Conservation (phyloP, 2,329 filamentous ascomycete species). For the Lasiodiplodia hormozganensis region DNA sequence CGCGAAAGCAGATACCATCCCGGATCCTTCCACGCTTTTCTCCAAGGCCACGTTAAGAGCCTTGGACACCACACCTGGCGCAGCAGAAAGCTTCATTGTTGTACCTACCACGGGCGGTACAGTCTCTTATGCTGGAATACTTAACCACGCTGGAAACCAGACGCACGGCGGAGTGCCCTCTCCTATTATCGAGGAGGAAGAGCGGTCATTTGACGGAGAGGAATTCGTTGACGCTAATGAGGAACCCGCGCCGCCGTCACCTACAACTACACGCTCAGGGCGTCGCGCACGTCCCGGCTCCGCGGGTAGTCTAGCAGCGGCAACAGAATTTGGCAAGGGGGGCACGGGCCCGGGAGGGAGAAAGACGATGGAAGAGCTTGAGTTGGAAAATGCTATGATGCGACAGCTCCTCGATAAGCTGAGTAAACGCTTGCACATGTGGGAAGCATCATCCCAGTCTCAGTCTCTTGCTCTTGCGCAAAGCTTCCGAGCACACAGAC, state of each 20-base stretch:
- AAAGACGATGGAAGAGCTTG: constrained; percentile 85
- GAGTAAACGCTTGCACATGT: constrained; percentile 86
- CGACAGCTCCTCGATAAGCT: constrained; percentile 87
- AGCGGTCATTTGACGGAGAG: constrained; percentile 55
- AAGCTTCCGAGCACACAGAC: constrained; percentile 61
- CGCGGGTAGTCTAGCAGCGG: constrained; percentile 34
- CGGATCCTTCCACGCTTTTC: constrained; percentile 83
- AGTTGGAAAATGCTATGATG: constrained; percentile 84
- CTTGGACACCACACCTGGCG: constrained; percentile 65
- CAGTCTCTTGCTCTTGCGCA: constrained; percentile 86
- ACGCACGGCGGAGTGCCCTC: constrained; percentile 40
- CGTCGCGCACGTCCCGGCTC: constrained; percentile 39
- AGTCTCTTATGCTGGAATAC: constrained; percentile 89
- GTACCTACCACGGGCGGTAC: constrained; percentile 92
- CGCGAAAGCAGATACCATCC: constrained; percentile 55
- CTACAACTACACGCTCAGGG: constrained; percentile 47
- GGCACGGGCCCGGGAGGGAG: constrained; percentile 45
- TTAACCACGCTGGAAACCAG: constrained; percentile 53
- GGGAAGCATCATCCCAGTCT: constrained; percentile 90
- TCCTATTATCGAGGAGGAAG: constrained; percentile 58
- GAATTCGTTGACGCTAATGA: constrained; percentile 91
- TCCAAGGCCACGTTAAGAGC: constrained; percentile 85
- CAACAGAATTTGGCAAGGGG: constrained; percentile 29
- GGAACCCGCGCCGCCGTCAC: constrained; percentile 59
- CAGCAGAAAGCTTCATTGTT: constrained; percentile 75